A percentile compares a stretch with the other conserved stretches of the same genome.
Conservation (phyloP, 768 basidiomycete genomes). For the Leccinum boreale region DNA sequence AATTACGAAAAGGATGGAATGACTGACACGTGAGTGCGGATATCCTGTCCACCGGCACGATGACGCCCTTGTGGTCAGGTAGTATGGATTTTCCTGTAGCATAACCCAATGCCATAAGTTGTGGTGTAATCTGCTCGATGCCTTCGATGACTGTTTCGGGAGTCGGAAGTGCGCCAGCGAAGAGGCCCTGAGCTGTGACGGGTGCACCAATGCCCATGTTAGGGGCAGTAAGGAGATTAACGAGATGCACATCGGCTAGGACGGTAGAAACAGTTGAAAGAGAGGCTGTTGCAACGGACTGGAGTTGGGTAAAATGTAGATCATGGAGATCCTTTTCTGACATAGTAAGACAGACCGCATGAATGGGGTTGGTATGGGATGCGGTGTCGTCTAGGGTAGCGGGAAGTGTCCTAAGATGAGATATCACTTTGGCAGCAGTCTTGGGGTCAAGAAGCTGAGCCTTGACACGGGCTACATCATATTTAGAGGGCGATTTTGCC, state of each 20-base stretch:
- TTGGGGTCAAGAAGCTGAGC: conserved; percentile 63
- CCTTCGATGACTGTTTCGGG: conserved; percentile 69
- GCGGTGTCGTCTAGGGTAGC: conserved; percentile 10
- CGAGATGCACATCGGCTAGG: conserved; percentile 57
- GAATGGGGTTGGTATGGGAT: conserved; percentile 49
- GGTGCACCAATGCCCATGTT: conserved; percentile 73
- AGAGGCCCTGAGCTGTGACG: conserved; percentile 60
- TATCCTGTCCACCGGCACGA: conserved; percentile 74
- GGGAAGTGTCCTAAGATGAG: conserved; percentile 65
- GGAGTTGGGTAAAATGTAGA: conserved; percentile 55
- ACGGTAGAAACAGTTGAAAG: conserved; percentile 46
- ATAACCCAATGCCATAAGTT: conserved; percentile 75
- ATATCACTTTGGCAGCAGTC: conserved; percentile 66
- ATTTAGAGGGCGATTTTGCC: conserved; percentile 41
- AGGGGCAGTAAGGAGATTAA: conserved; percentile 57
- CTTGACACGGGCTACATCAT: conserved; percentile 63
- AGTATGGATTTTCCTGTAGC: conserved; percentile 63
- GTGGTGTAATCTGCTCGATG: conserved; percentile 66
- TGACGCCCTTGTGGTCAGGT: conserved; percentile 66
- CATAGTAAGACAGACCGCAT: conserved; percentile 69
- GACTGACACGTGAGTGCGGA: conserved; percentile 76
- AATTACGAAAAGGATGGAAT: neutral
- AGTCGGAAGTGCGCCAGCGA: conserved; percentile 75
- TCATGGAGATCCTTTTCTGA: conserved; percentile 61
- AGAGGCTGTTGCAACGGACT: conserved; percentile 47